Conservation (phyloP, 2,329 filamentous ascomycete genomes). For the Aspergillus fischeri region DNA sequence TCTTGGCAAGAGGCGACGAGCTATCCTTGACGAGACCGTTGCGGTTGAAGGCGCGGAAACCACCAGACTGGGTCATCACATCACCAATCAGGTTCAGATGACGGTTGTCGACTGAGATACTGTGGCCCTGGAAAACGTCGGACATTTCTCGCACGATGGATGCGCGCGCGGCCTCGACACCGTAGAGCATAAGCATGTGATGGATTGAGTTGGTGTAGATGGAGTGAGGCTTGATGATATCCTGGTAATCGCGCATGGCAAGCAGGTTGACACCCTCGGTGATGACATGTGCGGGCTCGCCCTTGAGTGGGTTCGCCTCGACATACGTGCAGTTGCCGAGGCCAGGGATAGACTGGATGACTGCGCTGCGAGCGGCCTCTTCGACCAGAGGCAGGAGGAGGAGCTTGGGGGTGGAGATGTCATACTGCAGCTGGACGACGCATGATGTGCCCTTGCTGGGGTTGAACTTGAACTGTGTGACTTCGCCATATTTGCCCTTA, state of each 20-base stretch:
- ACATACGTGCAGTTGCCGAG: constrained; percentile 69
- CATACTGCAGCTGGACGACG: constrained; percentile 77
- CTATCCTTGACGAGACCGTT: constrained; percentile 76
- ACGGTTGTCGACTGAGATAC: constrained; percentile 84
- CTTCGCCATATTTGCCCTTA: constrained; percentile 59
- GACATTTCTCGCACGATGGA: constrained; percentile 84
- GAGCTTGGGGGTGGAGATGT: constrained; percentile 76
- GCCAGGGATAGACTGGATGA: constrained; percentile 81
- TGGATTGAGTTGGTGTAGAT: constrained; percentile 92
- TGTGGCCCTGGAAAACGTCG: constrained; percentile 82
- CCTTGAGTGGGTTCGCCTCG: constrained; percentile 54
- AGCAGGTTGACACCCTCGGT: constrained; percentile 82
- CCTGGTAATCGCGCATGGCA: constrained; percentile 84
- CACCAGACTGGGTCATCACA: constrained; percentile 92
- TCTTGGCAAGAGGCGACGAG: constrained; percentile 91
- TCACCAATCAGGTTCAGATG: constrained; percentile 95
- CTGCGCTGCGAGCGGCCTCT: constrained; percentile 68
- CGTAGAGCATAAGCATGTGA: constrained; percentile 78
- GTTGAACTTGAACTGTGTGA: constrained; percentile 77
- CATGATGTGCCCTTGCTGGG: constrained; percentile 69
- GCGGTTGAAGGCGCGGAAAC: constrained; percentile 87
- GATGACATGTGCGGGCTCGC: constrained; percentile 55
- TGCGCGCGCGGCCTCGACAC: constrained; percentile 85
- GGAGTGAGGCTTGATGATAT: constrained; percentile 79
- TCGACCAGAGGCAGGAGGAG: constrained; percentile 91